Base-by-base conservation (phyloP, 1,284 basidiomycete genomes). In the Xanthoconium separans region DNA sequence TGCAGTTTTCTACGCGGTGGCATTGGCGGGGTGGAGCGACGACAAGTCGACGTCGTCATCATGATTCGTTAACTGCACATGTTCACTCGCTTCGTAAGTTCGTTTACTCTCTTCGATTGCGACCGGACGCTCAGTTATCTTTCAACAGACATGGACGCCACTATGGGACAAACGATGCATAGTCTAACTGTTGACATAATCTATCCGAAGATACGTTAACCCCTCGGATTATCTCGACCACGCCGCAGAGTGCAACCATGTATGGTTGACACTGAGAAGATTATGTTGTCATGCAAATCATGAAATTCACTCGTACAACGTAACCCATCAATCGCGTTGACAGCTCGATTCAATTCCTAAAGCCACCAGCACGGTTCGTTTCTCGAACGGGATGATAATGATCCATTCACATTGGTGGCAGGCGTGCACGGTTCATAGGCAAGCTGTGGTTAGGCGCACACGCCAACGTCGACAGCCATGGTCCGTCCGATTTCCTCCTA, bases 401-500 rank as follows among this genome's bases (percentile, higher is more conserved):
- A 20, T 13, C 31, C 16, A 29, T 6, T 39, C 39, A n/a, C 36
- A 20, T 22, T 41, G n/a, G 36, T 37, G 44, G 41, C 36, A 22
- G n/a, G 45, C 22, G 22, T 22, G 22, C 30, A 16, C 18, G 4
- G 9, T 16, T 31, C 8, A 2, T 7, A 31, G 53, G 40, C 56
- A 50, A 45, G 39, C 37, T 43, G 50, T 65, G 53, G 50, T 33
- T 37, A 50, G 48, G 49, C 52, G 44, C 62, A 9, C 54, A 36
- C 33, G 37, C 61, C 61, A 64, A 47, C n/a, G 7, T 29, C 9
- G 3, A 58, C 36, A 48, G 52, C 43, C 36, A 48, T 45, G 58
- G 44, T 48, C 22, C 22, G n/a, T 27, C 51, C 27, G 30, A 37
- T 29, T 15, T 22, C 8, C 10, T 44, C 39, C 18, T 20, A 37